Base-by-base conservation (phyloP, 2,329 filamentous ascomycete species). In the Diaporthe destruens region DNA sequence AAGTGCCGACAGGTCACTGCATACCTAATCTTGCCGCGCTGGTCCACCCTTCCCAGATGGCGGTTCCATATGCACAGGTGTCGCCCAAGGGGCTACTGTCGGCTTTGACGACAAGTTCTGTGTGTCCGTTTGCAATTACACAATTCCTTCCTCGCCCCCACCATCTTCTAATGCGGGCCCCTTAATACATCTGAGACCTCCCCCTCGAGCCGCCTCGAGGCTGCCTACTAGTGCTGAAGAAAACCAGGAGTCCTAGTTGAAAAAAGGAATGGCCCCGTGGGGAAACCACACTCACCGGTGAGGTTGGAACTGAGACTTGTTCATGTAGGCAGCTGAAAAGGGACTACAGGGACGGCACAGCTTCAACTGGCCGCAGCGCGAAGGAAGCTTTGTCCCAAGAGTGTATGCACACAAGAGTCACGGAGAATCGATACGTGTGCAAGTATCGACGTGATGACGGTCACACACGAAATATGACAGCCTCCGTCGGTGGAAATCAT, bases 251-350 rank as follows among this genome's bases (percentile, higher is more conserved):
- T 49, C 18, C 20, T n/a, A 49, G 16, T 20, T 6, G 6, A 20
- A 39, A 66, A 66, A 66, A 20, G 47, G 32, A 53, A 66, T 18
- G 47, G 34, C 29, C 36, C 44, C 49, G 42, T 47, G 51, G 36
- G 54, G 39, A 44, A 36, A 20, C 25, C 14, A 49, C 12, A 51
- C 25, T 59, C 61, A 68, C 59, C 70, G 61, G 53, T 72, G n/a
- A 34, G 25, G n/a, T 29, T 53, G 18, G 14, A 51, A 42, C 70
- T 72, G 70, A 72, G 61, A 72, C 59, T 53, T 57, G 44, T 25
- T 68, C 61, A 68, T 72, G 70, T 72, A 47, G 53, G 53, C 49
- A 36, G 61, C 70, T 56, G 42, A 59, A 72, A 72, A 32, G 25
- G 47, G 69, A 55, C 49, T 20, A 53, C 44, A 51, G 55, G 55